phyloP scores from a whole-genome alignment of 495 filamentous ascomycete genomes.

The Penicillium malachiteum region DNA sequence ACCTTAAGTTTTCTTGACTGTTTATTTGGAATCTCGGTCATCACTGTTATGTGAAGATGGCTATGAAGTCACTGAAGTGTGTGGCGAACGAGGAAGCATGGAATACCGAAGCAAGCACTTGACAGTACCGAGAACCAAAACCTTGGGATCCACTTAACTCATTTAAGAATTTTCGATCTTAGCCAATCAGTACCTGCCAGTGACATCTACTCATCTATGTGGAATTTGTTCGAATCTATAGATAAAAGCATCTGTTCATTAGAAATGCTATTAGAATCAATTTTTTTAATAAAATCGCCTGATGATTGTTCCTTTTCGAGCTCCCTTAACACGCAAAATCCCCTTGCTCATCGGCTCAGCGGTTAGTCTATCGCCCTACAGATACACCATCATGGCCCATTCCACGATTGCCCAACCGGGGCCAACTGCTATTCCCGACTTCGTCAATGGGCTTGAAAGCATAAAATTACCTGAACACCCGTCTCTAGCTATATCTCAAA shows the following conservation, averaged over 20 bases:
- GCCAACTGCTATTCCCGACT: conserved; percentile 3
- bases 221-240: conserved; percentile 6
- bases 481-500: conserved; percentile 43
- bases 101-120: too few species aligned
- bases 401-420: conserved; percentile 4
- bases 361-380: conserved; percentile 9
- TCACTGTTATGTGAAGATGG: too few species aligned
- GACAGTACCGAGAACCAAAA: conserved; percentile 6
- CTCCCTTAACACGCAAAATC: conserved; percentile 9
- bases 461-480: background rate
- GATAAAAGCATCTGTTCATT: conserved; percentile 1
- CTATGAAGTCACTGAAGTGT: too few species aligned
- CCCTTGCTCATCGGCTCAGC: conserved; percentile 3
- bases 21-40: too few species aligned
- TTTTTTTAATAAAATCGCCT: too few species aligned
- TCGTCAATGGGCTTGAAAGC: conserved; percentile 3
- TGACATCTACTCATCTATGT: conserved; percentile 16
- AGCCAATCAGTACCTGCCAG: conserved; percentile 21
- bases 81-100: too few species aligned
- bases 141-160: conserved; percentile 1
- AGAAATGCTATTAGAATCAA: too few species aligned
- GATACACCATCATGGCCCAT: conserved; percentile 11
- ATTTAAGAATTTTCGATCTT: conserved; percentile 2
- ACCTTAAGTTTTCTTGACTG: too few species aligned
- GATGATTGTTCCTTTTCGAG: conserved; percentile 8